phyloP scores from a whole-genome alignment of 257 asterid species.

The Osmanthus fragrans region DNA sequence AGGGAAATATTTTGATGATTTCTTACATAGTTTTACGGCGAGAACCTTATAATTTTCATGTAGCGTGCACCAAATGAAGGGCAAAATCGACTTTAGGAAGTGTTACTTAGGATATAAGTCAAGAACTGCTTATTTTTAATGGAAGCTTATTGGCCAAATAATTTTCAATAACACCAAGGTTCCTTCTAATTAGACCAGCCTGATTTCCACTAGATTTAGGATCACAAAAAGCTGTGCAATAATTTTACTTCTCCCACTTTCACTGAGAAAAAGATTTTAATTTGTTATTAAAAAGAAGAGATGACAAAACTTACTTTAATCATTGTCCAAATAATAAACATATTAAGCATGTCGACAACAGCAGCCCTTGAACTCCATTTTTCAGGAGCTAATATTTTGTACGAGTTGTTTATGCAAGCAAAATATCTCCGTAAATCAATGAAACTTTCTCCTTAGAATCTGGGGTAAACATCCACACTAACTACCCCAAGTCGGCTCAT shows the following conservation, averaged over 20 bases:
- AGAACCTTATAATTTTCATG: constrained; percentile 13
- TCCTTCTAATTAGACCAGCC: constrained; percentile 52
- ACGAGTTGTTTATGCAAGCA: neutral
- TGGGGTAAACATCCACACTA: neutral
- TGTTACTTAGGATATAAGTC: neutral
- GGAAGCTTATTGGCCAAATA: constrained; percentile 39
- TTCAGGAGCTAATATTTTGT: constrained; percentile 1
- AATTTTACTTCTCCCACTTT: constrained; percentile 38
- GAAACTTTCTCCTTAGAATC: neutral
- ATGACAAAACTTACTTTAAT: neutral
- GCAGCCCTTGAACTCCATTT: neutral
- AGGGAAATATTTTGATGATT: neutral
- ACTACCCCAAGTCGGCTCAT: neutral
- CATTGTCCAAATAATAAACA: constrained; percentile 8
- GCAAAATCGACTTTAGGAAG: constrained; percentile 20
- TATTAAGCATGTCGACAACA: constrained; percentile 6
- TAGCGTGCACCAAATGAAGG: constrained; percentile 26
- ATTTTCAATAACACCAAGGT: constrained; percentile 40
- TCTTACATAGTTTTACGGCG: neutral
- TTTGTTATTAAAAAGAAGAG: constrained; percentile 22
- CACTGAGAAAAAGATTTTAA: constrained; percentile 20
- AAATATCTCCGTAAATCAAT: neutral
- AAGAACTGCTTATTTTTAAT: constrained; percentile 20
- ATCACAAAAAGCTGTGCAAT: constrained; percentile 37
- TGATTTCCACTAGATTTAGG: constrained; percentile 52